Percentiles rank a stretch among this genome's conserved stretches.
Conservation (phyloP, 2,329 filamentous ascomycete species). For the Penicillium verrucosum region DNA sequence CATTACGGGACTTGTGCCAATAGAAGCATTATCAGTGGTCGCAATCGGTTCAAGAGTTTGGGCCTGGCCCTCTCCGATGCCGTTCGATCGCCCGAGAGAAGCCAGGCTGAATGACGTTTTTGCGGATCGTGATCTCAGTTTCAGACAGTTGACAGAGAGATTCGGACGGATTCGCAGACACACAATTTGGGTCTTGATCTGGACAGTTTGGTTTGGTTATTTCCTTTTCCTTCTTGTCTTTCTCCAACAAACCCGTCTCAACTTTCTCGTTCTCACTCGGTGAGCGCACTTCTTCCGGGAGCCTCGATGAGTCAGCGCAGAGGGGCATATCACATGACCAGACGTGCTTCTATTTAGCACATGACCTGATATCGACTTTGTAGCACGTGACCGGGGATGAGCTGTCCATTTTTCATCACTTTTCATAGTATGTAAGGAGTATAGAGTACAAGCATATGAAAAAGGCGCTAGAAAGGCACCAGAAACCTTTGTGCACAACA, state of each 20-base stretch:
- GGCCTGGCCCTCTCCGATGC: constrained; percentile 36
- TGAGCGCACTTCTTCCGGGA: constrained; percentile 4
- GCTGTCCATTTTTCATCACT: background rate
- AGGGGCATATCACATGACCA: constrained; percentile 2
- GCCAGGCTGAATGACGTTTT: constrained; percentile 36
- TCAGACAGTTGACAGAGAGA: constrained; percentile 10
- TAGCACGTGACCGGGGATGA: background rate
- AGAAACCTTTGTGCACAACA: background rate
- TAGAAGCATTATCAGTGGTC: constrained; percentile 36
- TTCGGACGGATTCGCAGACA: background rate
- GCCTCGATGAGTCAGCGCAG: constrained; percentile 1
- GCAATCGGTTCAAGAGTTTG: constrained; percentile 27
- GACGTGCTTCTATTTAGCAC: background rate
- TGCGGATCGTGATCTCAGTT: constrained; percentile 14
- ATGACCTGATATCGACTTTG: background rate
- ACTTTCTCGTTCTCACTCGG: constrained; percentile 3
- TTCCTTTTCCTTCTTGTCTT: background rate
- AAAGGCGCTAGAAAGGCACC: background rate
- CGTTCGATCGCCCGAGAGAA: constrained; percentile 32
- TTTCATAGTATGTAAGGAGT: background rate
- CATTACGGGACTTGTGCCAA: constrained; percentile 38
- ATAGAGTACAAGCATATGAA: background rate
- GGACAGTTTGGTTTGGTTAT: background rate
- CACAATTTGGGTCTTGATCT: background rate
- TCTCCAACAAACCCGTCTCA: background rate